phyloP scores from a whole-genome alignment of 148 eudicot genomes.

The Fallopia convolvulus region DNA sequence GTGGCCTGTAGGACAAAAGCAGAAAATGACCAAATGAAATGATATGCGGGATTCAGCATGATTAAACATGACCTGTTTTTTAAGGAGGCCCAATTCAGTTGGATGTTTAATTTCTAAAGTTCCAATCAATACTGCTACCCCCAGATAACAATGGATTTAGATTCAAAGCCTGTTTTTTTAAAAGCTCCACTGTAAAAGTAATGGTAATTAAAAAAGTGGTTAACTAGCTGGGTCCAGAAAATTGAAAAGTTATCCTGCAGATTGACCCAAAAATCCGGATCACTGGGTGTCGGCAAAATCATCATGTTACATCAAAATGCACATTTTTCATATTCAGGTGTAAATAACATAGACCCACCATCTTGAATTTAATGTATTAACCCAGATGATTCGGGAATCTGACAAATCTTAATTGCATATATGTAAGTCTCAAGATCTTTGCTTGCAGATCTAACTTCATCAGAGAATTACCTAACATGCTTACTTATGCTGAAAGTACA shows the following conservation, averaged over 20 bases:
- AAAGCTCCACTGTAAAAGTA: neutral
- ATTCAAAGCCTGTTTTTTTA: too few relatives aligned
- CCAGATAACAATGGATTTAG: too few relatives aligned
- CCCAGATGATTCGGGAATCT: neutral
- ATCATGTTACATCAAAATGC: neutral
- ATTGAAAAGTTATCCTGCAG: neutral
- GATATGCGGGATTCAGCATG: neutral
- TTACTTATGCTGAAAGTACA: neutral
- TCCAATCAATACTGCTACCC: neutral
- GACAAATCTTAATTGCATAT: neutral
- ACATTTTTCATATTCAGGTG: neutral
- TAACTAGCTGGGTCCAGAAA: neutral
- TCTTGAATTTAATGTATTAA: neutral
- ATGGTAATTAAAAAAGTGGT: neutral
- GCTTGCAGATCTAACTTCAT: neutral
- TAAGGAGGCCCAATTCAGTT: neutral
- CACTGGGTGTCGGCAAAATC: neutral
- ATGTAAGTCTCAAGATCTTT: too few relatives aligned
- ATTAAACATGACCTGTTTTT: neutral
- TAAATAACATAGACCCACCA: slow-evolving; percentile 8
- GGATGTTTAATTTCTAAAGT: neutral
- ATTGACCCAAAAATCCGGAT: neutral
- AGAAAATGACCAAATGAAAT: neutral
- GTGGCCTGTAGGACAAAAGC: neutral
- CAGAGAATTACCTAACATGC: neutral